Conservation (phyloP, 2,329 filamentous ascomycete genomes). For the Pestalotiopsis sp. region DNA sequence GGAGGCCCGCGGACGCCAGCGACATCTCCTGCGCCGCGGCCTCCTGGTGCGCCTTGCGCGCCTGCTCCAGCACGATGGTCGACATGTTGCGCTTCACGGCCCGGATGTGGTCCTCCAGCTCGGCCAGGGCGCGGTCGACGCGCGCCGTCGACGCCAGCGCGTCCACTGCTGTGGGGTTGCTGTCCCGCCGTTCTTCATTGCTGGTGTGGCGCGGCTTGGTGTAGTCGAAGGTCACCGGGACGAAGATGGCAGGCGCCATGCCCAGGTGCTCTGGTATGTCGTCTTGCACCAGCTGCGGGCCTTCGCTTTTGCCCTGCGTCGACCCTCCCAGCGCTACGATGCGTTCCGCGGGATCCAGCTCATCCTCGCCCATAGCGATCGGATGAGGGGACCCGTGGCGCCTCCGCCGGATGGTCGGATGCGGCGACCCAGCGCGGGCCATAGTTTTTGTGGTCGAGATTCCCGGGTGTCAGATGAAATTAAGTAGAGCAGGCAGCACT, state of each 20-base stretch:
- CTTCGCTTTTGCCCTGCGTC: neutral
- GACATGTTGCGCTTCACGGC: conserved; percentile 14
- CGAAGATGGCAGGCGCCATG: conserved; percentile 17
- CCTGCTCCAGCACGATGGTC: conserved; percentile 10
- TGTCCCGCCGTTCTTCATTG: neutral
- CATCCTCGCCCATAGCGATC: neutral
- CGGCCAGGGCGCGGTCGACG: conserved; percentile 9
- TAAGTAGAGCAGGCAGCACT: no score
- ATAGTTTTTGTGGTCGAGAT: no score
- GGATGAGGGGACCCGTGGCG: conserved; percentile 10
- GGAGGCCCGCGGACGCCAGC: neutral
- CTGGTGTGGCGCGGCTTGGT: conserved; percentile 2
- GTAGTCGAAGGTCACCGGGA: conserved; percentile 16
- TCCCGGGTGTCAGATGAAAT: no score
- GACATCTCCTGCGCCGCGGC: neutral
- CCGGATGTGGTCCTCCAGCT: conserved; percentile 13
- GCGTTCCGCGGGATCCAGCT: neutral
- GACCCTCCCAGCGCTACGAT: neutral
- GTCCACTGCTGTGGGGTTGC: neutral
- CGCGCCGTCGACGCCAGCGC: neutral
- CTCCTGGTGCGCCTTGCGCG: conserved; percentile 7
- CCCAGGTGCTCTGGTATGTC: conserved; percentile 4
- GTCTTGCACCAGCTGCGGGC: neutral
- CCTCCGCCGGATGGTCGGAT: neutral
- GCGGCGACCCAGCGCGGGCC: neutral